Base-by-base conservation (phyloP, 805 yeast genomes). In the Saccharomyces paradoxus region DNA sequence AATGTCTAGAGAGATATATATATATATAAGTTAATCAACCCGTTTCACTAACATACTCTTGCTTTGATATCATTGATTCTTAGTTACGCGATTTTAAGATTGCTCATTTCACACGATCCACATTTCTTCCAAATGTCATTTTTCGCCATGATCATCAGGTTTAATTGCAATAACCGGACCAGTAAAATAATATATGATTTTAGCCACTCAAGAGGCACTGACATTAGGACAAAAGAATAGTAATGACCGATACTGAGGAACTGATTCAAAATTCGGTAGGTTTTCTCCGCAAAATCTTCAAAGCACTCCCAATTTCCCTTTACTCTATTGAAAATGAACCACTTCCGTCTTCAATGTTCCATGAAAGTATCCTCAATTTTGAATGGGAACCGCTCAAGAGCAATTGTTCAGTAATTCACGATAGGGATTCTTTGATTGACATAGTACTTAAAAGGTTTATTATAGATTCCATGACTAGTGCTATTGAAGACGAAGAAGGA, bases 371-470 rank as follows among this genome's bases (percentile, higher is more conserved):
- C 8, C 50, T 61, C 31, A 26, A 57, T 21, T 54, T 57, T 22
- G 48, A 58, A 13, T 61, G 64, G 64, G 52, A 55, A 13, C 57
- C 62, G 7, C 27, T 61, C 12, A 14, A 32, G 22, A 49, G 44
- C 3, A 41, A 32, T 21, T 4, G 53, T 5, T 44, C 46, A 14
- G 51, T 47, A 14, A 29, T 24, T 5, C 24, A 37, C 4, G 53
- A 60, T 53, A 17, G 28, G 30, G 67, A 62, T 52, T 27, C 49
- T 4, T 24, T 61, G 8, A 49, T 58, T 21, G 60, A 60, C 32
- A 32, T 63, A 7, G 51, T 54, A 2, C 52, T 62, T 46, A 60
- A 58, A 31, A 59, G 61, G 41, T 29, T 58, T 5, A 50, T 65
- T 2, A 48, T 51, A 10, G 67, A 65, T 47, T 24, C 50, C 3